A percentile compares a stretch with the other conserved stretches of the same genome.
Evolutionary conservation across 129 eudicot species (phyloP).

Genomic region (Chrysanthemum seticuspe): DNA sequence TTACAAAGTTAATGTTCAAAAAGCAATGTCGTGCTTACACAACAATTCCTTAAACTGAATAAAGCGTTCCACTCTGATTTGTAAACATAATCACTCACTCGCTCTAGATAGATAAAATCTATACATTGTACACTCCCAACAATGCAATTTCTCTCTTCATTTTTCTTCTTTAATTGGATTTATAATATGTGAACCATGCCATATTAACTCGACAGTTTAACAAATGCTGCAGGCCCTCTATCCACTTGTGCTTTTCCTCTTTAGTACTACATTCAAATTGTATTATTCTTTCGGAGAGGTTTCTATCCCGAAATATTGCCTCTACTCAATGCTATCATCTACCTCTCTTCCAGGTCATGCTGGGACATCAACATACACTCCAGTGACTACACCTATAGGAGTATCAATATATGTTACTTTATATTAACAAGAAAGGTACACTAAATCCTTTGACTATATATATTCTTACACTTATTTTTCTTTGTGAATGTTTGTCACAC

Average conservation of each 20-base stretch:
- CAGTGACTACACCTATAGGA: constrained; percentile 60
- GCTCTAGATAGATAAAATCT: neutral
- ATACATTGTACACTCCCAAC: constrained; percentile 22
- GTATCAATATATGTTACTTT: too few species aligned
- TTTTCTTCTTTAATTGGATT: neutral
- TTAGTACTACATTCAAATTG: constrained; percentile 74
- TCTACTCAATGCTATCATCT: constrained; percentile 42
- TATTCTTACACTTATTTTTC: too few species aligned
- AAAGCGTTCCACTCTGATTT: constrained; percentile 13
- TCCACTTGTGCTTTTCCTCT: constrained; percentile 71
- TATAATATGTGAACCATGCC: constrained; percentile 35
- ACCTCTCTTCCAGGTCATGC: constrained; percentile 77
- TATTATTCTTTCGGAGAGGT: constrained; percentile 61
- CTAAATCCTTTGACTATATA: too few species aligned
- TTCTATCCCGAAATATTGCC: constrained; percentile 67
- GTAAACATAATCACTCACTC: constrained; percentile 18
- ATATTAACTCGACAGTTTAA: constrained; percentile 54
- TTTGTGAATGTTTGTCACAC: too few species aligned
- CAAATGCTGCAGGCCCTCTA: constrained; percentile 72
- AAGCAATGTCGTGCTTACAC: too few species aligned
- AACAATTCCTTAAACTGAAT: constrained; percentile 2
- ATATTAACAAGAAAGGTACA: too few species aligned
- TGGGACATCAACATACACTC: too few species aligned
- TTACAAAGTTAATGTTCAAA: too few species aligned
- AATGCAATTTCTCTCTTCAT: constrained; percentile 4